phyloP scores from a whole-genome alignment of 1,139 yeast genomes.

The Hemisphaericaspora subhashii region DNA sequence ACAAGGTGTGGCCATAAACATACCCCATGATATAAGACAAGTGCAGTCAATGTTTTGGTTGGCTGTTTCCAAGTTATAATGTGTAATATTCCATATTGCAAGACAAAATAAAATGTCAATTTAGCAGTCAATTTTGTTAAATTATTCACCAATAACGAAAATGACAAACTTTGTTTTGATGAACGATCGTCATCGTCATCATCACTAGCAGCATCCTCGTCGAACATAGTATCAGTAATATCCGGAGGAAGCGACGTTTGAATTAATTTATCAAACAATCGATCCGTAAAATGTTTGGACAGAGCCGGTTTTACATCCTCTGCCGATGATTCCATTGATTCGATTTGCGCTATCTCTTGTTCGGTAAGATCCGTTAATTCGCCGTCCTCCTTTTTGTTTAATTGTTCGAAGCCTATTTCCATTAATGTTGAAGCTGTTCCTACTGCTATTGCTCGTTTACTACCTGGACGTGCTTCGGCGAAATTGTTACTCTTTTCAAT shows the following conservation, averaged over 20 bases:
- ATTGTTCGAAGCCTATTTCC: slow-evolving; percentile 52
- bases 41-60: slow-evolving; percentile 51
- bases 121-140: slow-evolving; percentile 52
- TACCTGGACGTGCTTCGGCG: slow-evolving; percentile 32
- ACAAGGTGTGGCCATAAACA: slow-evolving; percentile 73
- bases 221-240: slow-evolving; percentile 19
- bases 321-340: slow-evolving; percentile 26
- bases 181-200: slow-evolving; percentile 48
- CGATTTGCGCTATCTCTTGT: slow-evolving; percentile 21
- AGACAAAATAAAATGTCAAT: slow-evolving; percentile 51
- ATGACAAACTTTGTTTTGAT: slow-evolving; percentile 49
- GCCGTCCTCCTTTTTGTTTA: slow-evolving; percentile 15
- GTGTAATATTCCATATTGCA: slow-evolving; percentile 57
- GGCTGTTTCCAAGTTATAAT: slow-evolving; percentile 66
- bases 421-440: slow-evolving; percentile 59
- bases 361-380: slow-evolving; percentile 13
- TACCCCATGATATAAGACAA: slow-evolving; percentile 56
- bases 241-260: slow-evolving; percentile 43
- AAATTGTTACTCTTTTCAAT: slow-evolving; percentile 19
- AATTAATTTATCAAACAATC: slow-evolving; percentile 53
- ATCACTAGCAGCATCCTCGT: slow-evolving; percentile 16
- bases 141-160: slow-evolving; percentile 49
- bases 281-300: slow-evolving; percentile 53
- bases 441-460: slow-evolving; percentile 52
- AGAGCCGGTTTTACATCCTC: slow-evolving; percentile 15